Conservation (phyloP, 2,329 filamentous ascomycete species). For the Arthrobotrys entomopaga region DNA sequence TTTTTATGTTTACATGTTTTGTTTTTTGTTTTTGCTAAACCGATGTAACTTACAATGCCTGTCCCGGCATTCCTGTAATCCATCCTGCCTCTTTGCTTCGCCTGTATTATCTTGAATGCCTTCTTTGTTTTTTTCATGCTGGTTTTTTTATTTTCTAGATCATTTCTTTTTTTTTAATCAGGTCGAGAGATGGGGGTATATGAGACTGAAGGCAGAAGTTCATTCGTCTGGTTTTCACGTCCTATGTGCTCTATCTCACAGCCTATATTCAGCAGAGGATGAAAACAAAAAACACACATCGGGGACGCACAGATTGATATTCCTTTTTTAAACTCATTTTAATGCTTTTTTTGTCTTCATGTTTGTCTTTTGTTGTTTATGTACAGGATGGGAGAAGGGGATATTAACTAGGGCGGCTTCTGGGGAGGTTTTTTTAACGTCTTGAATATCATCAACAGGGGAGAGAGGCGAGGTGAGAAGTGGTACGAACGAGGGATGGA, state of each 20-base stretch:
- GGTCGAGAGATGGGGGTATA: background rate
- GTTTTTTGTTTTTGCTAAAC: slow-evolving; percentile 8
- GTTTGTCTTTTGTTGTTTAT: slow-evolving; percentile 47
- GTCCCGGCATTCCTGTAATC: slow-evolving; percentile 44
- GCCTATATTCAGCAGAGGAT: slow-evolving; percentile 30
- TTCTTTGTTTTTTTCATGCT: slow-evolving; percentile 18
- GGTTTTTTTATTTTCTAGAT: slow-evolving; percentile 35
- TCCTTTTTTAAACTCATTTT: slow-evolving; percentile 52
- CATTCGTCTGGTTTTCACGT: background rate
- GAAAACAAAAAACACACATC: slow-evolving; percentile 33
- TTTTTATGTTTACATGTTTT: slow-evolving; percentile 13
- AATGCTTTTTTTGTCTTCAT: slow-evolving; percentile 46
- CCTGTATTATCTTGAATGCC: slow-evolving; percentile 51
- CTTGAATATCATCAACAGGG: slow-evolving; percentile 46
- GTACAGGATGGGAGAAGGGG: slow-evolving; percentile 43
- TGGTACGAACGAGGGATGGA: slow-evolving; percentile 37
- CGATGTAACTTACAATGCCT: slow-evolving; percentile 21
- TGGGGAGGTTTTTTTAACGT: slow-evolving; percentile 55
- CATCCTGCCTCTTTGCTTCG: slow-evolving; percentile 13
- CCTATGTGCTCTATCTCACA: background rate
- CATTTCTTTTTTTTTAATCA: slow-evolving; percentile 18
- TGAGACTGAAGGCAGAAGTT: background rate
- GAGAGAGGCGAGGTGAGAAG: slow-evolving; percentile 54
- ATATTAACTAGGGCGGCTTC: slow-evolving; percentile 59
- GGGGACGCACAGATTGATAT: slow-evolving; percentile 52